Conservation (phyloP, 768 basidiomycete species). For the Rhizopogon salebrosus region DNA sequence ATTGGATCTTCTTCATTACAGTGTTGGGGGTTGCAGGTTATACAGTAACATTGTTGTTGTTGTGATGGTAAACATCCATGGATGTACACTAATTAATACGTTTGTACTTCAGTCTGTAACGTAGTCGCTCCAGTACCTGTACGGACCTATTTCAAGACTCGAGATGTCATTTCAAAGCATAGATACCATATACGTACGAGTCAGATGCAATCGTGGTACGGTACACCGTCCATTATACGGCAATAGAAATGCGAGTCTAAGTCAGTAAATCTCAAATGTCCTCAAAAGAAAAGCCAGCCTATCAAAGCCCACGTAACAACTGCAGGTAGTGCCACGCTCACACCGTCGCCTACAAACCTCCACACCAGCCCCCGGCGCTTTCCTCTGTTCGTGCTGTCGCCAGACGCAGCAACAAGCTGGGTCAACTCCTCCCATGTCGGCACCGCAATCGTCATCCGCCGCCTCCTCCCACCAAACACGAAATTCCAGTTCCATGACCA, state of each 20-base stretch:
- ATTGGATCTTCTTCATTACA: conserved; percentile 13
- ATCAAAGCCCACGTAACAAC: conserved; percentile 20
- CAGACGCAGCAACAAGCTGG: conserved; percentile 10
- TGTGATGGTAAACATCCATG: too few species aligned
- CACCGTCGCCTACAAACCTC: conserved; percentile 34
- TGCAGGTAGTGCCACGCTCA: conserved; percentile 26
- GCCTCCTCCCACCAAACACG: conserved; percentile 46
- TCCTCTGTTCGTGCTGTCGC: conserved; percentile 5
- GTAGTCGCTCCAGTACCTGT: too few species aligned
- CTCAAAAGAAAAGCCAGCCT: conserved; percentile 25
- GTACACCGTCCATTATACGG: neutral
- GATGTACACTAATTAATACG: too few species aligned
- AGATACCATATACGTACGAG: neutral
- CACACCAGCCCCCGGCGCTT: conserved; percentile 26
- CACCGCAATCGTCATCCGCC: conserved; percentile 45
- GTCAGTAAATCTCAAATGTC: neutral
- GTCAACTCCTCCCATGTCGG: conserved; percentile 29
- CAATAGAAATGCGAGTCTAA: neutral
- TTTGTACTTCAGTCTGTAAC: too few species aligned
- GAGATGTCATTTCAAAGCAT: neutral
- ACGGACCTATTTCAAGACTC: too few species aligned
- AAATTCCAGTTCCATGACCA: conserved; percentile 43
- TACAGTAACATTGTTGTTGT: conserved; percentile 23
- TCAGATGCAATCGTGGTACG: neutral
- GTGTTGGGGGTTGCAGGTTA: conserved; percentile 35